A percentile compares a stretch with the other conserved stretches of the same genome.
phyloP scores from a whole-genome alignment of 2,329 filamentous ascomycete species.

The Aspergillus hortae region DNA sequence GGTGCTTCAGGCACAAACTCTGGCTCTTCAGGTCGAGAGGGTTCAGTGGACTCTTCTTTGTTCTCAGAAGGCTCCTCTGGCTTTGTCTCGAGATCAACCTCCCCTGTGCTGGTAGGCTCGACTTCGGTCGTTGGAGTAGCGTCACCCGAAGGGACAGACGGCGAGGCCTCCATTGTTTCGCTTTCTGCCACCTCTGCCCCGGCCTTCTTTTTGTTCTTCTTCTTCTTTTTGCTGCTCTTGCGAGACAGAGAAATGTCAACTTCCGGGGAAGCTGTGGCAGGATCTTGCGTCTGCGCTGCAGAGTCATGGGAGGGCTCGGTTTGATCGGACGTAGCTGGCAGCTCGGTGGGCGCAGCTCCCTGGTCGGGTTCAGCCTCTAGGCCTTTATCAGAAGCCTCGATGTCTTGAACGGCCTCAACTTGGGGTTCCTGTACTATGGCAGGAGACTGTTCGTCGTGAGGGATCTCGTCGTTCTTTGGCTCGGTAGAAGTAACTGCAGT shows the following conservation, averaged over 20 bases:
- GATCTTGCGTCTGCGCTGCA: neutral
- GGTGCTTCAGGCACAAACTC: too few species aligned
- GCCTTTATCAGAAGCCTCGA: neutral
- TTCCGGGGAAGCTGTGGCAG: neutral
- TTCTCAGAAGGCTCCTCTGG: neutral
- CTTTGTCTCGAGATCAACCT: conserved; percentile 7
- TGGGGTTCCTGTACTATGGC: neutral
- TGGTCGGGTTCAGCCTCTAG: neutral
- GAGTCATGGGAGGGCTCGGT: neutral
- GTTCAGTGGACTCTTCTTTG: neutral
- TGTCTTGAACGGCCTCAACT: neutral
- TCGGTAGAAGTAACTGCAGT: neutral
- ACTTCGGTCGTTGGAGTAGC: neutral
- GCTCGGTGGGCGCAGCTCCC: neutral
- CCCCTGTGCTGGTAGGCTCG: conserved; percentile 11
- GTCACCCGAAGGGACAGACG: conserved; percentile 2
- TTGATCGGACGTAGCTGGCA: neutral
- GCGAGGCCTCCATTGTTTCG: conserved; percentile 4
- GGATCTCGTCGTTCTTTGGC: neutral
- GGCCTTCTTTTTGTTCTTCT: conserved; percentile 20
- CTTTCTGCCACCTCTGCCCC: conserved; percentile 3
- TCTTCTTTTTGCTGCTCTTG: conserved; percentile 20
- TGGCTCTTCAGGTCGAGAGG: neutral
- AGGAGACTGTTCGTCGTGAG: neutral
- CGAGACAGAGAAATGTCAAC: conserved; percentile 7